Evolutionary conservation across 2,329 filamentous ascomycete genomes (phyloP), one percentile per base, ranked within the genome.

Genomic region (Drechslerella coelobrocha): DNA sequence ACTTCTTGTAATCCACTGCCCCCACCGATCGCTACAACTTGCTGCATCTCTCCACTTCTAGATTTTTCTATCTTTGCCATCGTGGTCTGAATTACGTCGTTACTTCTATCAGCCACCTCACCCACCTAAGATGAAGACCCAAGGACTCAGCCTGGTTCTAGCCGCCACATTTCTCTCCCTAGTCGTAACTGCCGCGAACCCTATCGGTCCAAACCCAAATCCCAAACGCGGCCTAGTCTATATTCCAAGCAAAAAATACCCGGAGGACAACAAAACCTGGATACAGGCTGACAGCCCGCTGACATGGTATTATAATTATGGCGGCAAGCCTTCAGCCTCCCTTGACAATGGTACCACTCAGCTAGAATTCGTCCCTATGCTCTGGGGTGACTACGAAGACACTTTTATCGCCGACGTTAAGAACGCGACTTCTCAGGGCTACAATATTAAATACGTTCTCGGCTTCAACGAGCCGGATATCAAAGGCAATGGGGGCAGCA

Each of bases 291-390:
- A 81, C 34, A 85, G 84, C 17, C 84, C 86, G 43, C 79, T 93
- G 61, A 88, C 86, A 1, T 94, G 90, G 90, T 94, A 94, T 81
- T 94, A 93, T 83, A 93, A 92, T 81, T 94, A 92, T 78, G 79
- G 80, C 24, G 76, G 81, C 19, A 77, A 78, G 2, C 89, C 89
- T 0, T 85, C 87, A 0, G 72, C 82, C 0, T 80, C 80, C 45
- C 88, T 83, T 76, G 73, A 78, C 39, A 78, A 81, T 53, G 75
- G 82, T 29, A 84, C 87, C 74, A 79, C 81, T 9, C 78, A 82
- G 10, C 85, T 93, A 74, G 83, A 90, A 77, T 94, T 91, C 78
- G 86, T 93, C 0, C 90, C 90, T 54, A 91, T 92, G 89, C 84
- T 92, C 69, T 93, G 88, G 88, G 89, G 89, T 27, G 81, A 84